Conservation (phyloP, 2,329 filamentous ascomycete genomes). For the Trichoderma guizhouense region DNA sequence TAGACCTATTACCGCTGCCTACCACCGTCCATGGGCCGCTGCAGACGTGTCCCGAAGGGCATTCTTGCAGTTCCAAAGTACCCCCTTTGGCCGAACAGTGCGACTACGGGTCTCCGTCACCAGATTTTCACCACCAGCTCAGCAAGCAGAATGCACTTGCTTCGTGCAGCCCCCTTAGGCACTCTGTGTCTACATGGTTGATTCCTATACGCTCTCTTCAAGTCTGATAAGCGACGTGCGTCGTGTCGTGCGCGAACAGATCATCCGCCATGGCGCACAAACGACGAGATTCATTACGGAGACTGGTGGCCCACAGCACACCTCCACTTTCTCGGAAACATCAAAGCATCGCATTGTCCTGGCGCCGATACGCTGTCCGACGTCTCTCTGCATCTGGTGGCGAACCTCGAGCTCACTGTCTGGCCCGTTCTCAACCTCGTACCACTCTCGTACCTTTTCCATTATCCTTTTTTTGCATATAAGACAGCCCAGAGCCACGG, state of each 20-base stretch:
- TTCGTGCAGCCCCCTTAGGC: conserved; percentile 14
- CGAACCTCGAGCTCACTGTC: background rate
- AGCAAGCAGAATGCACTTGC: background rate
- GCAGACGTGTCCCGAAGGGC: conserved; percentile 14
- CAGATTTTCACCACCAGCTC: conserved; percentile 13
- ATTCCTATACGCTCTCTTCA: conserved; percentile 3
- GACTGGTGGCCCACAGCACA: conserved; percentile 11
- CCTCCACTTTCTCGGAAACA: conserved; percentile 15
- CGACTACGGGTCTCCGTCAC: background rate
- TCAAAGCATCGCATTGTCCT: conserved; percentile 12
- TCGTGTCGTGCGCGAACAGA: conserved; percentile 12
- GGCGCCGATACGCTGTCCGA: background rate
- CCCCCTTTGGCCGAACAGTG: conserved; percentile 11
- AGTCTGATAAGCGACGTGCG: conserved; percentile 15
- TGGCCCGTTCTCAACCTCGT: background rate
- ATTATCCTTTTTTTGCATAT: background rate
- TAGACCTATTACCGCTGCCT: background rate
- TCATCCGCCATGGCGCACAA: conserved; percentile 8
- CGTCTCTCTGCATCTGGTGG: background rate
- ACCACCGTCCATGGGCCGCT: background rate
- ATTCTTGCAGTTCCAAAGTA: conserved; percentile 15
- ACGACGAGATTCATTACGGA: conserved; percentile 17
- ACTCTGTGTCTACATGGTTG: conserved; percentile 8
- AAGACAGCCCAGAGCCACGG: background rate
- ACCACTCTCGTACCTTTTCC: background rate